phyloP scores from a whole-genome alignment of 345 rosid species.

The Raphanus raphanistrum region DNA sequence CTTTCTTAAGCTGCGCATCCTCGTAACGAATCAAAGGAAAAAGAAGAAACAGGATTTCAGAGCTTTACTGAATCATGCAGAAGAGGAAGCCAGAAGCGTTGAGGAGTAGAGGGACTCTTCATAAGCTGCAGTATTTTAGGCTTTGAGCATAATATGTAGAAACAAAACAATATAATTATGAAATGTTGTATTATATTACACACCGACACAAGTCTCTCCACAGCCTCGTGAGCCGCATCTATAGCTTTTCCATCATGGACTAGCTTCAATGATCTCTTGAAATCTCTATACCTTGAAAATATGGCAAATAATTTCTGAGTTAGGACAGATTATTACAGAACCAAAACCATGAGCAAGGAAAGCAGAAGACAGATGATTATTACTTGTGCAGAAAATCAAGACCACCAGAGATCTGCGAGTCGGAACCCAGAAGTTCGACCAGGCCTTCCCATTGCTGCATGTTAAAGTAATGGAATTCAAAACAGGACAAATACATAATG shows the following conservation, averaged over 20 bases:
- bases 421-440: conserved; percentile 79
- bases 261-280: conserved; percentile 74
- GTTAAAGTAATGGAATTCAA: conserved; percentile 12
- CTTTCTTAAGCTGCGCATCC: background rate
- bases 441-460: conserved; percentile 98
- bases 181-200: conserved; percentile 5
- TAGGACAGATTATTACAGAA: background rate
- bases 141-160: too few relatives aligned
- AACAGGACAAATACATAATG: background rate
- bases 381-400: conserved; percentile 95
- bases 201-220: conserved; percentile 78
- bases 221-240: conserved; percentile 66
- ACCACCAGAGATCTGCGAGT: conserved; percentile 76
- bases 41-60: background rate
- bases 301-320: conserved; percentile 3
- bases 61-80: conserved; percentile 78
- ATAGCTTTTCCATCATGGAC: conserved; percentile 56
- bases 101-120: conserved; percentile 89
- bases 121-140: conserved; percentile 60
- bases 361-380: conserved; percentile 6
- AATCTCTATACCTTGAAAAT: conserved; percentile 78
- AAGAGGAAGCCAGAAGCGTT: conserved; percentile 88
- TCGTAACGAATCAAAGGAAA: background rate
- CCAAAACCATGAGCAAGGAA: background rate
- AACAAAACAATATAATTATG: too few relatives aligned